phyloP scores from a whole-genome alignment of 345 rosid species.

The Reutealis trisperma region DNA sequence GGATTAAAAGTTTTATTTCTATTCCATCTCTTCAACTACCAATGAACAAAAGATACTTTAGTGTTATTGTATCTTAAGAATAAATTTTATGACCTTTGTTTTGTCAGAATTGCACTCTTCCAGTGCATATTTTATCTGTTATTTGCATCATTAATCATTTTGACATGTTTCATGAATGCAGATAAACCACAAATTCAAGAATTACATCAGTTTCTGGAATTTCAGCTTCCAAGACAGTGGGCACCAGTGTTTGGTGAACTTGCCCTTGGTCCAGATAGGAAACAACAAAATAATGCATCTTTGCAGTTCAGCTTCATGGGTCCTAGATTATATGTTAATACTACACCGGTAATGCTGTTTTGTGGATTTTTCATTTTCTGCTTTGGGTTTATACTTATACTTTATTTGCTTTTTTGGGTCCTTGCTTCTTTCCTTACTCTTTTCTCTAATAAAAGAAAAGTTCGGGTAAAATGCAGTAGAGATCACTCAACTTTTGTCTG shows the following conservation, averaged over 20 bases:
- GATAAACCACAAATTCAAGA: slow-evolving; percentile 94
- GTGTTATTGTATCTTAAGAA: neutral
- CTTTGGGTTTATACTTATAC: neutral
- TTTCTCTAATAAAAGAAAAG: neutral
- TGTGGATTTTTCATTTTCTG: slow-evolving; percentile 3
- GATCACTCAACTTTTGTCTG: too few species aligned
- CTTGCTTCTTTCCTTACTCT: neutral
- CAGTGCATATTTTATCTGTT: neutral
- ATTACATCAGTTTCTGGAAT: slow-evolving; percentile 91
- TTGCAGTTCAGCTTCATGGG: slow-evolving; percentile 91
- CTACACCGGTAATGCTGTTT: slow-evolving; percentile 58
- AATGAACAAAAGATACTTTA: neutral
- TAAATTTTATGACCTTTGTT: neutral
- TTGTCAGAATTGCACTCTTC: neutral
- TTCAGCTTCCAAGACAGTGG: slow-evolving; percentile 98
- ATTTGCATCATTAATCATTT: neutral
- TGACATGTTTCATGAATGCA: slow-evolving; percentile 23
- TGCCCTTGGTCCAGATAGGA: slow-evolving; percentile 91
- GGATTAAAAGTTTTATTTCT: too few species aligned
- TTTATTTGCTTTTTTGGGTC: neutral
- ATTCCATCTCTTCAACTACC: too few species aligned
- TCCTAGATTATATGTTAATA: slow-evolving; percentile 87
- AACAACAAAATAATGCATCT: slow-evolving; percentile 65
- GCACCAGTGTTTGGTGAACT: slow-evolving; percentile 98
- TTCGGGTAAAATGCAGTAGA: too few species aligned